phyloP scores from a whole-genome alignment of 2,329 filamentous ascomycete species.

The Aspergillus glaucus region DNA sequence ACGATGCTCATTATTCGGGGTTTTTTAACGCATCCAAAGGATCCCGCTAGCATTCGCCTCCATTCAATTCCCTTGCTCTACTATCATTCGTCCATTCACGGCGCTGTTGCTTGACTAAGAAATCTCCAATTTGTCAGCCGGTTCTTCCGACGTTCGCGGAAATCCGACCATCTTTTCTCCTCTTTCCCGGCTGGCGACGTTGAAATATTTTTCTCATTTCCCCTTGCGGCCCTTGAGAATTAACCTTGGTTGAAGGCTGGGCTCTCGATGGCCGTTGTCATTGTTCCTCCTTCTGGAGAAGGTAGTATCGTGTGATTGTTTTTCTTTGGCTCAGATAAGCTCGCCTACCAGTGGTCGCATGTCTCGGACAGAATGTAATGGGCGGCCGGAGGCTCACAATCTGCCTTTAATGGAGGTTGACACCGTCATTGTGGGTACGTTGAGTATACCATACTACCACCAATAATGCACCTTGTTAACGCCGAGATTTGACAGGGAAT shows the following conservation, averaged over 20 bases:
- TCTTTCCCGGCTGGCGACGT: constrained; percentile 1
- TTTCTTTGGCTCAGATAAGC: not conserved
- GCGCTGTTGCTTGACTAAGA: not conserved
- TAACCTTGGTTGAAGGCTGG: constrained; percentile 6
- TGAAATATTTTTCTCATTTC: not conserved
- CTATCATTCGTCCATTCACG: not conserved
- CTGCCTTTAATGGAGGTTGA: constrained; percentile 32
- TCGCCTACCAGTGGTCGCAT: constrained; percentile 13
- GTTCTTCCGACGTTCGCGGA: constrained; percentile 14
- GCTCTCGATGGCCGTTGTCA: constrained; percentile 17
- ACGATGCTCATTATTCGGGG: not conserved
- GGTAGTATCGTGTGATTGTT: constrained; percentile 7
- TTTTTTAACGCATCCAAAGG: not conserved
- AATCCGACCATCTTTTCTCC: constrained; percentile 3
- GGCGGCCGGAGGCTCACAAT: constrained; percentile 17
- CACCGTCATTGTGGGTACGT: constrained; percentile 41
- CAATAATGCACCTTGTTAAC: constrained; percentile 10
- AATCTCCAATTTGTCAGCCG: constrained; percentile 25
- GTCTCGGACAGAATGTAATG: constrained; percentile 25
- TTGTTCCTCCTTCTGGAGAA: constrained; percentile 12
- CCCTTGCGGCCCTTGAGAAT: not conserved
- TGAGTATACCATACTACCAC: constrained; percentile 5
- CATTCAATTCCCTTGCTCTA: not conserved
- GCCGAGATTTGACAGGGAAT: constrained; percentile 41
- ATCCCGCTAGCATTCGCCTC: not conserved